Evolutionary conservation across 2,329 filamentous ascomycete genomes (phyloP), one percentile per base, ranked within the genome.

Genomic region (Alternaria rosae): DNA sequence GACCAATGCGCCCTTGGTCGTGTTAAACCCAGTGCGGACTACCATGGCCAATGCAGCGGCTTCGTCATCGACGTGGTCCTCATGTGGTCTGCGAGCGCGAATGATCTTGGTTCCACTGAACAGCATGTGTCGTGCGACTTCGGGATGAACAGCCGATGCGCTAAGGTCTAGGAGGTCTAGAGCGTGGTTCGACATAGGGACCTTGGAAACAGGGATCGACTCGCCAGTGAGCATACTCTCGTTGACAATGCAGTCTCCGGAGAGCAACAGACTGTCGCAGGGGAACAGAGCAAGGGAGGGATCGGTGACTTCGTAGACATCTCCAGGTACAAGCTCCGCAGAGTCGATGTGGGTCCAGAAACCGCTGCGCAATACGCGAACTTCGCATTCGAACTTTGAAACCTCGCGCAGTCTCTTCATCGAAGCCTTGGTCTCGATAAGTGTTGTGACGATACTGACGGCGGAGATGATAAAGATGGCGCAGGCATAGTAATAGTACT

Each of bases 141-240:
- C 91, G 0, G 94, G 90, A 47, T 92, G 90, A 32, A 97, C 89
- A 0, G 93, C 92, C 0, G 93, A 90, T 6, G 94, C 92, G 56
- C 88, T 89, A 13, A 97, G 83, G 69, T 97, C 89, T 70, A 99
- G 86, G 50, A 87, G 82, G 23, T 85, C 84, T n/a, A 99, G 83
- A 1, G 91, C 89, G 64, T 94, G 89, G 74, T 97, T 90, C 2
- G 88, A 93, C 4, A 93, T 89, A 1, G 95, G 94, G 2, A 89
- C 85, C 79, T 99, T 99, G 3, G 94, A 97, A 1, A 99, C 94
- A 3, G 95, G 96, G 5, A 99, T 94, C 42, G 95, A 98, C 83
- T 99, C 95, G 60, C 94, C 88, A 41, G 95, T 99, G 35, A 99
- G 87, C 95, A 99, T 99, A 81, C 95, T 98, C 81, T 99, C 95